phyloP scores from a whole-genome alignment of 2,329 filamentous ascomycete genomes.

The Fusarium staphyleae region DNA sequence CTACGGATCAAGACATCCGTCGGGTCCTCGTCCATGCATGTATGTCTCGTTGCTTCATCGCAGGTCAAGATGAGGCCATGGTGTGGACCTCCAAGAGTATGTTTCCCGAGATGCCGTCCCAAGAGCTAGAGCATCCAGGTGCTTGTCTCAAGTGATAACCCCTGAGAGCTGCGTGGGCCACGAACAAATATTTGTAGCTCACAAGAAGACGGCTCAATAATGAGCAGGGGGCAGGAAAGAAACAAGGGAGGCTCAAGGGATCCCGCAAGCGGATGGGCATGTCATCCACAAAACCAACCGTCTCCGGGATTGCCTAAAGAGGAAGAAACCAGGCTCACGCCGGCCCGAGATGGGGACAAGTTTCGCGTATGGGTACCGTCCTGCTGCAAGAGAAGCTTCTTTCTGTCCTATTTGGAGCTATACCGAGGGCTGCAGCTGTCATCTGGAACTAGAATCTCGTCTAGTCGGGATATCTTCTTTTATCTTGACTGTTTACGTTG shows the following conservation, averaged over 20 bases:
- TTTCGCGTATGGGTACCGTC: background rate
- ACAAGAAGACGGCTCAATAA: too few species aligned
- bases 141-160: too few species aligned
- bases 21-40: background rate
- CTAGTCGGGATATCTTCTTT: background rate
- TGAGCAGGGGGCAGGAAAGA: too few species aligned
- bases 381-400: slow-evolving; percentile 2
- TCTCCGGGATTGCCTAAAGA: slow-evolving; percentile 28
- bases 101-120: too few species aligned
- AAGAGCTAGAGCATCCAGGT: too few species aligned
- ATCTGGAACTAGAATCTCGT: background rate
- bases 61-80: background rate
- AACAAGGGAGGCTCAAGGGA: too few species aligned
- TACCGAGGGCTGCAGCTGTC: background rate
- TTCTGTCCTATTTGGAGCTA: background rate
- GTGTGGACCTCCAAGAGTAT: too few species aligned
- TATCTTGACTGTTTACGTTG: background rate
- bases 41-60: background rate
- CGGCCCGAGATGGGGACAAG: background rate
- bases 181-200: too few species aligned
- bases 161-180: too few species aligned
- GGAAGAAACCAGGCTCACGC: slow-evolving; percentile 9
- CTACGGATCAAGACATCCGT: background rate
- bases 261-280: background rate
- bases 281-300: background rate